Conservation (phyloP, 2,329 filamentous ascomycete species). For the Penicillium sp. region DNA sequence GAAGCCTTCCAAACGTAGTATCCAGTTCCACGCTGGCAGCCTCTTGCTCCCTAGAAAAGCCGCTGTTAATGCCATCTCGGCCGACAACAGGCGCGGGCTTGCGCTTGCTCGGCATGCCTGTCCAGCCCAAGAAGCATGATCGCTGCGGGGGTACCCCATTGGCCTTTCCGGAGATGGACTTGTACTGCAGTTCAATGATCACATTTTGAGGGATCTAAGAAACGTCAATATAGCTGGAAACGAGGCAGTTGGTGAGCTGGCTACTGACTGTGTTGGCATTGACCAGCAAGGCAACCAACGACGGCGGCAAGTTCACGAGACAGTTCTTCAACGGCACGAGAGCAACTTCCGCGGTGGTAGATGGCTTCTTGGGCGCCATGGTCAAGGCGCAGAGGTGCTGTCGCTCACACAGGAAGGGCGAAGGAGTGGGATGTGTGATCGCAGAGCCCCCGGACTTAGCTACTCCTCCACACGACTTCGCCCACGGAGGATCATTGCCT, state of each 20-base stretch:
- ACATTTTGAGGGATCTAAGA: slow-evolving; percentile 86
- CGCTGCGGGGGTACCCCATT: slow-evolving; percentile 52
- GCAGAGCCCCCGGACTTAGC: slow-evolving; percentile 20
- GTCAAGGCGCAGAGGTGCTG: slow-evolving; percentile 19
- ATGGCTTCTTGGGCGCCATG: slow-evolving; percentile 48
- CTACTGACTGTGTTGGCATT: slow-evolving; percentile 79
- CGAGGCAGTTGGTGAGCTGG: slow-evolving; percentile 4
- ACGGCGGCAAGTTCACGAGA: slow-evolving; percentile 83
- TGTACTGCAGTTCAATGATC: slow-evolving; percentile 82
- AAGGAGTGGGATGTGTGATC: slow-evolving; percentile 11
- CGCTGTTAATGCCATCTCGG: slow-evolving; percentile 65
- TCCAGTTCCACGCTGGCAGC: slow-evolving; percentile 78
- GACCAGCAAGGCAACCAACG: slow-evolving; percentile 76
- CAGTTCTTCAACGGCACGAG: slow-evolving; percentile 89
- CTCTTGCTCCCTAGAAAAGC: slow-evolving; percentile 68
- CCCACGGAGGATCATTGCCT: not conserved
- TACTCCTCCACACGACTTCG: slow-evolving; percentile 8
- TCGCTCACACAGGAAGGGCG: slow-evolving; percentile 12
- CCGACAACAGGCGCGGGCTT: slow-evolving; percentile 68
- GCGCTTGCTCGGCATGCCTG: slow-evolving; percentile 92
- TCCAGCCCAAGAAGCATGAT: slow-evolving; percentile 90
- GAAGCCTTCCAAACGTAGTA: slow-evolving; percentile 69
- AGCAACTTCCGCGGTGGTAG: slow-evolving; percentile 75
- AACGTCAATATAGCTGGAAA: slow-evolving; percentile 16
- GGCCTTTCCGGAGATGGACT: slow-evolving; percentile 52